Evolutionary conservation across 129 eudicot genomes (phyloP), one percentile per base, ranked within the genome.

Genomic region (Gnaphalium uliginosum): DNA sequence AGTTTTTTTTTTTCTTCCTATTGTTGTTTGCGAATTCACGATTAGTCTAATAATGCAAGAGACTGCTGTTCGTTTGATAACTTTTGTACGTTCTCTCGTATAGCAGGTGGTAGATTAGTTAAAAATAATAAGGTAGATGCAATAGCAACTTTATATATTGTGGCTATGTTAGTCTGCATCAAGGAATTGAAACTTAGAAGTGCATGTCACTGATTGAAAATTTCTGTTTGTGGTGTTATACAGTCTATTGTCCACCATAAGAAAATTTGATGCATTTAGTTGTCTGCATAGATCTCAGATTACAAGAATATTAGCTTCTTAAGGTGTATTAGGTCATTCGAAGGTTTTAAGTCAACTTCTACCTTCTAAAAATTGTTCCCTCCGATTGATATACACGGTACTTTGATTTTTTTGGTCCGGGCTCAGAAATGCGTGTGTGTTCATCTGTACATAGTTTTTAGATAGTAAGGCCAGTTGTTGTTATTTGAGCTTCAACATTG

Each of bases 41-140:
- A 54, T 27, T 6, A 11, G 37, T 27, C 39, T 17, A 29, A 62
- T 62, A 4, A 54, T 54, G 25, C 43, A 27, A 64, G 6, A 18
- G 61, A 30, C 51, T 48, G 68, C 11, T 74, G 56, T 39, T 27
- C 48, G 18, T 41, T 60, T 74, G 32, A 74, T 69, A 9, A 26
- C 22, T 67, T 66, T 76, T 76, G 50, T 68, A 23, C 37, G 29
- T 56, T 54, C 64, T 76, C 25, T 30, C 25, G 17, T 5, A 26
- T 64, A 19, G 32, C 64, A 33, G 74, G 74, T 67, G 59, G 18
- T 67, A 68, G 74, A 66, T 24, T 66, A 11, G 35, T 66, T 32
- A 51, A 5, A 1, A 51, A 51, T 11, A 56, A 13, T 72, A 6
- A 35, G 75, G n/a, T 57, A 33, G 48, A 72, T 32, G 48, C 54